These are phyloP conservation scores for Lantana camara DNA, from an alignment of 257 asterid species.

Conservation along the genomic window DNA sequence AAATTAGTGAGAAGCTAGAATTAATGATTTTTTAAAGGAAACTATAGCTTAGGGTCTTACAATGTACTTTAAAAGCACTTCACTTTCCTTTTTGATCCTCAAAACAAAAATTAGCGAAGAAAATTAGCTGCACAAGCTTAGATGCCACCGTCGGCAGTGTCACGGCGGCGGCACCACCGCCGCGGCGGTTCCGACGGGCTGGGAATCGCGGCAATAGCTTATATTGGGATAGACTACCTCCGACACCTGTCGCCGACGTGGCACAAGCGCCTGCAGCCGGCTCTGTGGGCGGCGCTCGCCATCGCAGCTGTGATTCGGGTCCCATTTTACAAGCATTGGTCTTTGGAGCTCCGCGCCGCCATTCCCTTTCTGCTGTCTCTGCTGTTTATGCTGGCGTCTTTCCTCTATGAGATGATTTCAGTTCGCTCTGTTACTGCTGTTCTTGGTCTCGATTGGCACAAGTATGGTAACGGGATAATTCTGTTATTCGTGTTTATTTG, in stretches of 20 bases:
- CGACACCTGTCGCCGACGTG: constrained; percentile 86
- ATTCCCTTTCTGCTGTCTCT: constrained; percentile 76
- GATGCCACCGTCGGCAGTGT: constrained; percentile 40
- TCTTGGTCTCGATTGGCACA: constrained; percentile 96
- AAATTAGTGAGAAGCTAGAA: too few species aligned
- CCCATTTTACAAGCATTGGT: constrained; percentile 82
- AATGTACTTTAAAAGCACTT: too few species aligned
- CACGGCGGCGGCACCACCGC: constrained; percentile 38
- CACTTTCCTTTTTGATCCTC: background rate
- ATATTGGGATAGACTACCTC: constrained; percentile 77
- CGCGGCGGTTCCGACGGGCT: constrained; percentile 52
- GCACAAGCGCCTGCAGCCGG: constrained; percentile 88
- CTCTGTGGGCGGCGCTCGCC: constrained; percentile 69
- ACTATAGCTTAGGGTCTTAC: too few species aligned
- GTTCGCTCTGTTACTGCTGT: constrained; percentile 98
- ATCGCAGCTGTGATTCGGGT: constrained; percentile 71
- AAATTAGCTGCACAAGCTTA: constrained; percentile 6
- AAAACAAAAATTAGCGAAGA: background rate
- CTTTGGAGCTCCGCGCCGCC: constrained; percentile 81
- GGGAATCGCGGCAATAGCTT: constrained; percentile 81
- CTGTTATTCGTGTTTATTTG: background rate
- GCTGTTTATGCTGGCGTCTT: constrained; percentile 74
- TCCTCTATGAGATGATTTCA: constrained; percentile 77
- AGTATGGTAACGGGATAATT: constrained; percentile 39
- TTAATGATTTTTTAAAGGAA: too few species aligned